Percentiles rank a stretch among this genome's conserved stretches.
Evolutionary conservation across 106 monocot genomes (phyloP).

Genomic region (Amphibolis antarctica): DNA sequence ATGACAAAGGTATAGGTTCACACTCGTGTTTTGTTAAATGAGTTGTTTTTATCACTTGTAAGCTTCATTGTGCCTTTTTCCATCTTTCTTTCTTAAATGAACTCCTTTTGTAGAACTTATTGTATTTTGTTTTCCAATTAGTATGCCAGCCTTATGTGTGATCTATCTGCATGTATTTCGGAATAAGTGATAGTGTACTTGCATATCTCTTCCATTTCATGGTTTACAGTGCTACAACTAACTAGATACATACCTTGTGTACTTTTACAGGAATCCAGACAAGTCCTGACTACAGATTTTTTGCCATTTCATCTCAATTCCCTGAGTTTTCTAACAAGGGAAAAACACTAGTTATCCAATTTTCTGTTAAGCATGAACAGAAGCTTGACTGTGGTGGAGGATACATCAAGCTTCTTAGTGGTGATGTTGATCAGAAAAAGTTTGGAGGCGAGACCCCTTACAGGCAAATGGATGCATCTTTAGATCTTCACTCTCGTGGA

Average conservation of each 20-base stretch:
- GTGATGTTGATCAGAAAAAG: slow-evolving; percentile 60
- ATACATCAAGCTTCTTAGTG: slow-evolving; percentile 67
- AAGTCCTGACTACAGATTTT: slow-evolving; percentile 43
- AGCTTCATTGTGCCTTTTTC: too few species aligned
- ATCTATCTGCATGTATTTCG: not conserved
- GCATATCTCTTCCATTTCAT: too few species aligned
- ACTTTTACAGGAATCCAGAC: slow-evolving; percentile 51
- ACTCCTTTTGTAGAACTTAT: not conserved
- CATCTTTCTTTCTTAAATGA: too few species aligned
- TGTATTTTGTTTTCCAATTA: too few species aligned
- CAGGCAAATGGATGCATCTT: slow-evolving; percentile 25
- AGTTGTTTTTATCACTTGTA: not conserved
- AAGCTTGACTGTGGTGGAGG: slow-evolving; percentile 81
- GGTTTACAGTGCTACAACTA: not conserved
- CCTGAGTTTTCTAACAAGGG: slow-evolving; percentile 61
- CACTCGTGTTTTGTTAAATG: not conserved
- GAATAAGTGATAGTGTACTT: not conserved
- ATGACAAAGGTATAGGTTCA: slow-evolving; percentile 50
- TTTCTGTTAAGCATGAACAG: slow-evolving; percentile 75
- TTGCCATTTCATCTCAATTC: slow-evolving; percentile 62
- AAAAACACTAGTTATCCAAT: slow-evolving; percentile 58
- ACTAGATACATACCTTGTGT: not conserved
- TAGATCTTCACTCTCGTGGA: not conserved
- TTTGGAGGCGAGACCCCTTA: slow-evolving; percentile 68
- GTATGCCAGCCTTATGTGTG: too few species aligned